phyloP scores from a whole-genome alignment of 345 rosid genomes.

The Citrus trifoliata region DNA sequence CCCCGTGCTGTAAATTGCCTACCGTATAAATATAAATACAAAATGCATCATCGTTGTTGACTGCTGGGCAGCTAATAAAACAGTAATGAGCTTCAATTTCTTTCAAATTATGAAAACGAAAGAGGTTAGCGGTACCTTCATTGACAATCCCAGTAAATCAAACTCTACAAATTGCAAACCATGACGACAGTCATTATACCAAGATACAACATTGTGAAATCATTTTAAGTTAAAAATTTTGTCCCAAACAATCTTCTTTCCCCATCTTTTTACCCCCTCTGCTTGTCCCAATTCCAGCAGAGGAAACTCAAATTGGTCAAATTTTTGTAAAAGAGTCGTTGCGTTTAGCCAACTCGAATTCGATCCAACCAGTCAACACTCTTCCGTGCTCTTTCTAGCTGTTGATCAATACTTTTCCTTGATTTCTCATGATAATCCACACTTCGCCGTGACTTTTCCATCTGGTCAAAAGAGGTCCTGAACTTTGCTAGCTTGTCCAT shows the following conservation, averaged over 20 bases:
- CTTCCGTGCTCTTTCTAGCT: slow-evolving; percentile 70
- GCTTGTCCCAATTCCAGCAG: neutral
- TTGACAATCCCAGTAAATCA: neutral
- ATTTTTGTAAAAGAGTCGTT: neutral
- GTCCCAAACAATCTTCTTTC: neutral
- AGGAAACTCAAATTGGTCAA: slow-evolving; percentile 8
- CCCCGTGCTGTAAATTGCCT: no score
- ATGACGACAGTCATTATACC: neutral
- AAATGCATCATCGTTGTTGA: no score
- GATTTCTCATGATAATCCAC: slow-evolving; percentile 80
- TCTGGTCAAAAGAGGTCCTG: slow-evolving; percentile 54
- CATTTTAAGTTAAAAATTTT: neutral
- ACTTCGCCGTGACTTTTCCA: slow-evolving; percentile 92
- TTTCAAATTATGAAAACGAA: neutral
- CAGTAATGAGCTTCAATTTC: neutral
- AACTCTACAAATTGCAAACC: slow-evolving; percentile 8
- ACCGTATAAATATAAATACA: no score
- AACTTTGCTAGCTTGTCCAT: slow-evolving; percentile 56
- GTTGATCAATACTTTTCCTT: slow-evolving; percentile 51
- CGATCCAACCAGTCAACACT: slow-evolving; percentile 79
- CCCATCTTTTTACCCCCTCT: neutral
- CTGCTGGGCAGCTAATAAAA: neutral
- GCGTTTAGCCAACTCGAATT: slow-evolving; percentile 26
- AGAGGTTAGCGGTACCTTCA: neutral
- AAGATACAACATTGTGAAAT: neutral